phyloP scores from a whole-genome alignment of 192 early-diverging fungal species.

The Coemansia sp. region DNA sequence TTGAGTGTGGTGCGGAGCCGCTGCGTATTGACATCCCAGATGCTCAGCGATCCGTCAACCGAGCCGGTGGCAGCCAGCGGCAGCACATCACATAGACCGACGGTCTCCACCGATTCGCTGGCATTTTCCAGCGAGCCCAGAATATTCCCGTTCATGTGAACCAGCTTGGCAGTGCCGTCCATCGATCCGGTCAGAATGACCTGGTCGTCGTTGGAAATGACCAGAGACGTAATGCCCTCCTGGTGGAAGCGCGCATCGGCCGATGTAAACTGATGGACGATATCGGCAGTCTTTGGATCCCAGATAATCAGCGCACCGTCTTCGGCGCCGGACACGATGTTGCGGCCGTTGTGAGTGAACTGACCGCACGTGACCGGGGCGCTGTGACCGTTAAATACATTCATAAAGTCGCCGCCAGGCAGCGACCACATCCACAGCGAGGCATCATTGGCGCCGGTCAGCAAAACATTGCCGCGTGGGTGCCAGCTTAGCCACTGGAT shows the following conservation, averaged over 20 bases:
- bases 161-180: conserved; percentile 70
- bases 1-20: conserved; percentile 73
- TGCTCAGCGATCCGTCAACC: conserved; percentile 79
- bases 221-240: conserved; percentile 70
- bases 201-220: conserved; percentile 68
- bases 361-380: conserved; percentile 78
- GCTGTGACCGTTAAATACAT: conserved; percentile 87
- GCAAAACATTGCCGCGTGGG: conserved; percentile 82
- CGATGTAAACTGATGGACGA: conserved; percentile 57
- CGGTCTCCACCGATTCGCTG: conserved; percentile 80
- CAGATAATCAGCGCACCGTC: conserved; percentile 81
- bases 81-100: conserved; percentile 65
- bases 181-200: conserved; percentile 78
- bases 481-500: conserved; percentile 97
- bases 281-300: conserved; percentile 86
- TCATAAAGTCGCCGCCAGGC: conserved; percentile 87
- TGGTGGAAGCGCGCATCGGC: conserved; percentile 84
- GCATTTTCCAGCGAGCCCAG: conserved; percentile 79
- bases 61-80: conserved; percentile 81
- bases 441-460: conserved; percentile 84
- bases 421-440: conserved; percentile 97
- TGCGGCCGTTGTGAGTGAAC: conserved; percentile 89
- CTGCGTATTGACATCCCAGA: conserved; percentile 89
- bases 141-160: conserved; percentile 80
- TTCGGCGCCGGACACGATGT: conserved; percentile 77